Percentiles rank a stretch among this genome's conserved stretches.
These are phyloP conservation scores for Limnanthes douglasii DNA, from an alignment of 345 rosid genomes.

Conservation along the genomic window DNA sequence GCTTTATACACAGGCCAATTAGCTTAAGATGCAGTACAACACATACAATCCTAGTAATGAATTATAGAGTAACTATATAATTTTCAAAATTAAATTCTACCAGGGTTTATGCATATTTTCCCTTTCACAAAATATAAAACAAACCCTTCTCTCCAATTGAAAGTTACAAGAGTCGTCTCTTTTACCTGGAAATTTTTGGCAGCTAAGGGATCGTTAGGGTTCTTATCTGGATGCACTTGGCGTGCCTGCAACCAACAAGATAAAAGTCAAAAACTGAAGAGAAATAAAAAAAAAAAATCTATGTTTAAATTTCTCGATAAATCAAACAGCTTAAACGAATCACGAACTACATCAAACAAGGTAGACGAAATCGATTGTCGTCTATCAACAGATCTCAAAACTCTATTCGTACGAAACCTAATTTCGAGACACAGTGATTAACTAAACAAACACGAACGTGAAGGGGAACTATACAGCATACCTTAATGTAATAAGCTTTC, in stretches of 20 bases:
- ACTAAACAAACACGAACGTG: background rate
- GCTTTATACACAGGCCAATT: too few relatives aligned
- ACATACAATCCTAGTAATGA: too few relatives aligned
- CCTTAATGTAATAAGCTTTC: constrained; percentile 95
- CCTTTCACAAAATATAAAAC: too few relatives aligned
- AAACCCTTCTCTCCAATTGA: too few relatives aligned
- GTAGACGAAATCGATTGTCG: background rate
- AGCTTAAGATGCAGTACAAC: too few relatives aligned
- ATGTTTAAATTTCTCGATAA: background rate
- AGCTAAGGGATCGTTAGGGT: constrained; percentile 84
- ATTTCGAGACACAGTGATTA: constrained; percentile 3
- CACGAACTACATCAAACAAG: background rate
- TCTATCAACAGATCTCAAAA: constrained; percentile 1
- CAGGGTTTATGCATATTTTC: too few relatives aligned
- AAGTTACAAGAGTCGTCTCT: too few relatives aligned
- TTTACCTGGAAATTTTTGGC: constrained; percentile 89
- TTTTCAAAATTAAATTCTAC: too few relatives aligned
- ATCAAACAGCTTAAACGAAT: background rate
- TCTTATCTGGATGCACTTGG: constrained; percentile 95
- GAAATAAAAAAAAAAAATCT: constrained; percentile 3
- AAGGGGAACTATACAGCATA: constrained; percentile 8
- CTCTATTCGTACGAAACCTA: background rate
- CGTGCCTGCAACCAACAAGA: constrained; percentile 59
- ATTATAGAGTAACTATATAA: too few relatives aligned
- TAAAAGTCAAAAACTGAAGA: constrained; percentile 4